These are phyloP conservation scores for Puccinia brachypodii DNA, from an alignment of 1,284 basidiomycete species.

Conservation along the genomic window DNA sequence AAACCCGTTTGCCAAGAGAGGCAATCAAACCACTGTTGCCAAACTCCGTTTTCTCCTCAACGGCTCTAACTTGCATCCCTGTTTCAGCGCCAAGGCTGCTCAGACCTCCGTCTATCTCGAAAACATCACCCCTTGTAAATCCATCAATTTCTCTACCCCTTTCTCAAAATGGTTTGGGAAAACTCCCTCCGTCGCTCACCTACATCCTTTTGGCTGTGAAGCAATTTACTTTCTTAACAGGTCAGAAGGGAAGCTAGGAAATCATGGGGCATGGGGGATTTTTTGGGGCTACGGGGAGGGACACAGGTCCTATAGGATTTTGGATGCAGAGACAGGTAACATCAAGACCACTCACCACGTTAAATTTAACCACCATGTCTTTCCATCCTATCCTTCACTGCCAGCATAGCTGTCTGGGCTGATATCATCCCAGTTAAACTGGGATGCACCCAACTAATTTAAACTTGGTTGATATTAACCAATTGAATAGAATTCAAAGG, in stretches of 20 bases:
- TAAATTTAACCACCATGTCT: not conserved
- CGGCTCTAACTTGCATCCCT: not conserved
- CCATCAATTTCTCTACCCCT: not conserved
- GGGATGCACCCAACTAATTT: too few relatives aligned
- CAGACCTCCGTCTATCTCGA: constrained; percentile 6
- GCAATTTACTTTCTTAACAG: not conserved
- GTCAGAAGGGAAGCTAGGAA: too few relatives aligned
- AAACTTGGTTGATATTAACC: too few relatives aligned
- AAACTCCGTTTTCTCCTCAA: not conserved
- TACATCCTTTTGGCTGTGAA: not conserved
- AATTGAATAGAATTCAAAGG: too few relatives aligned
- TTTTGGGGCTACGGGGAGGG: too few relatives aligned
- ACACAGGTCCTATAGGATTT: too few relatives aligned
- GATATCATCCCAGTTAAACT: too few relatives aligned
- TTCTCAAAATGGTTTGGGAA: not conserved
- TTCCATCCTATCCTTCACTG: not conserved
- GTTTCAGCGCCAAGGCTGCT: not conserved
- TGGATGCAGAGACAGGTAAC: too few relatives aligned
- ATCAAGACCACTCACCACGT: too few relatives aligned
- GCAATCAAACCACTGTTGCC: not conserved
- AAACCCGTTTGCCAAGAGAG: not conserved
- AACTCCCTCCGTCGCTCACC: not conserved
- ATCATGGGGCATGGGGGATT: too few relatives aligned
- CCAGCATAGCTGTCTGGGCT: too few relatives aligned
- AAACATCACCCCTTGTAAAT: constrained; percentile 2